Conservation (phyloP, 345 rosid genomes). For the thale cress (Arabidopsis thaliana) region DNA sequence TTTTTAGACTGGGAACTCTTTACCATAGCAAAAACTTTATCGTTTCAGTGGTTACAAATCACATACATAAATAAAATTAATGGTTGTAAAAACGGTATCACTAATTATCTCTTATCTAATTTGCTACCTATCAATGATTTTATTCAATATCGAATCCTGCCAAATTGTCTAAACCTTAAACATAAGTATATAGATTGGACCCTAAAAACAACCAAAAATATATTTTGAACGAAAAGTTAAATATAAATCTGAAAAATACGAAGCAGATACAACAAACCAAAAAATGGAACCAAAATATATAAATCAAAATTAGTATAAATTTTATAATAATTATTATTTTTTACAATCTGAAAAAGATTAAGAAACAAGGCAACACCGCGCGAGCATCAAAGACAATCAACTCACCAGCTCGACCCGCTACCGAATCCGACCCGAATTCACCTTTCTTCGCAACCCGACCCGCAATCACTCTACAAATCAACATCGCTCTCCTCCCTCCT, state of each 20-base stretch:
- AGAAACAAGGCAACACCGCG: slow-evolving; percentile 93
- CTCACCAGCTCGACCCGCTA: slow-evolving; percentile 78
- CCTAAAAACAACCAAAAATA: not conserved
- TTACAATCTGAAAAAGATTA: slow-evolving; percentile 90
- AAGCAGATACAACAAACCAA: not conserved
- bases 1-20: no score
- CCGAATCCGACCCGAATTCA: slow-evolving; percentile 73
- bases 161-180: slow-evolving; percentile 21
- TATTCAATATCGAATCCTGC: not conserved
- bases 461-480: slow-evolving; percentile 90
- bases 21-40: no score
- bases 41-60: no score
- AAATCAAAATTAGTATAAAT: no score
- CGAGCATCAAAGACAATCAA: slow-evolving; percentile 80
- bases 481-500: slow-evolving; percentile 86
- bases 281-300: not conserved
- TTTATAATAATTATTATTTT: slow-evolving; percentile 17
- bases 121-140: not conserved
- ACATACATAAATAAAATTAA: no score
- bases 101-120: no score
- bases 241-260: not conserved
- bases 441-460: slow-evolving; percentile 76
- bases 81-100: no score
- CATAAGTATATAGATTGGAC: not conserved
- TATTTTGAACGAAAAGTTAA: not conserved